Conservation (phyloP, 2,329 filamentous ascomycete genomes). For the Sarocladium kiliense region DNA sequence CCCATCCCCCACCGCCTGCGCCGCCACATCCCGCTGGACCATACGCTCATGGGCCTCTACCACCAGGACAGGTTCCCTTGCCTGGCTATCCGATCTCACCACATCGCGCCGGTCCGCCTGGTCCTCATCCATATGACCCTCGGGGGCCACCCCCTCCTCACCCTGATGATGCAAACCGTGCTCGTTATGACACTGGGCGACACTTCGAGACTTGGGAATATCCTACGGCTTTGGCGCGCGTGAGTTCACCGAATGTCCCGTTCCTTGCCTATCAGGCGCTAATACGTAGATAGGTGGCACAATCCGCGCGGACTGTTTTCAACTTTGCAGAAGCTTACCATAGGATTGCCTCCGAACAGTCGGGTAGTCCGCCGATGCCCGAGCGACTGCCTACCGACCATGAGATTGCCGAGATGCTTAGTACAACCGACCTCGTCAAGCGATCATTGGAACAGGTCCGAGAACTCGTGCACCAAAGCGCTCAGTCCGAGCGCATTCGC, state of each 20-base stretch:
- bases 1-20: conserved; percentile 26
- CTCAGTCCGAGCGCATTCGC: conserved; percentile 46
- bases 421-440: conserved; percentile 46
- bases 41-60: conserved; percentile 36
- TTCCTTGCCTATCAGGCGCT: conserved; percentile 10
- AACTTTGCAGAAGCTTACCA: conserved; percentile 54
- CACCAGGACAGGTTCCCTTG: conserved; percentile 42
- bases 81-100: conserved; percentile 48
- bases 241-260: no score
- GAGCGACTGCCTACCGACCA: conserved; percentile 50
- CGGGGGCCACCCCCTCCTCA: conserved; percentile 33
- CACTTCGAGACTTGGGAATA: conserved; percentile 48
- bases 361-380: conserved; percentile 46
- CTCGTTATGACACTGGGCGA: conserved; percentile 39
- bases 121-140: conserved; percentile 35
- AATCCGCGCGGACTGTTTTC: conserved; percentile 46
- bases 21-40: conserved; percentile 33
- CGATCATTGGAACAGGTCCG: conserved; percentile 50
- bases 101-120: conserved; percentile 37
- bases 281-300: conserved; percentile 38
- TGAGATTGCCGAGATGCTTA: conserved; percentile 50
- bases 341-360: conserved; percentile 50
- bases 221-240: conserved; percentile 44
- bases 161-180: conserved; percentile 36
- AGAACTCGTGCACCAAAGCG: conserved; percentile 46